Base-by-base conservation (phyloP, 352 stramenopile species). In the Peronospora tabacina region DNA sequence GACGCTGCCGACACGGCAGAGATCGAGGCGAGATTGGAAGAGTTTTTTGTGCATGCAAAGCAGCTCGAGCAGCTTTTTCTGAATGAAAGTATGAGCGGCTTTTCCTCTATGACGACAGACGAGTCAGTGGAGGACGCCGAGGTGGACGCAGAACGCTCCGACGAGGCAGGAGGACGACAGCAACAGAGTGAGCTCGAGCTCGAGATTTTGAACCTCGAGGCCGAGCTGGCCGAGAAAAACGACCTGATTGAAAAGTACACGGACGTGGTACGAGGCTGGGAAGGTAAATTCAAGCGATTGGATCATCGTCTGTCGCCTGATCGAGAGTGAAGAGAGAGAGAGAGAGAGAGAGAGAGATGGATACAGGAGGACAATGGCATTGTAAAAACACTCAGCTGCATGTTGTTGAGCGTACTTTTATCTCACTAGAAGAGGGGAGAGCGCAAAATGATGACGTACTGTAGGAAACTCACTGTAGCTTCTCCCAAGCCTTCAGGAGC, bases 181-280 rank as follows among this genome's bases (percentile, higher is more conserved):
- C 55, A 72, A 30, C 64, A 63, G 39, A 68, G 65, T 56, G 78
- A 89, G 17, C 58, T 91, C 33, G 80, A 88, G 61, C 58, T 74
- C 28, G 80, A 91, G 66, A 82, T 91, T 36, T 52, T 82, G 34
- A 70, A 84, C 44, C 56, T 91, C 6, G 80, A 91, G 52, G 67
- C 66, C 41, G 80, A 91, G 45, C 56, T 91, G 44, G 70, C 55
- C 7, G 80, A 91, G 65, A 91, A 91, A 61, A 87, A 86, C 64
- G 80, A 91, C 33, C 50, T 91, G 40, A 82, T 91, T 34, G 80
- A 91, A 13, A 91, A 91, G 52, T 91, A 91, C 61, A 66, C 62
- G 45, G 80, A 91, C 29, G 77, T 91, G n/a, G 70, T 87, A 44
- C 73, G 75, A 38, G 80, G 80, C 15, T 91, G 80, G 80, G 80